phyloP scores from a whole-genome alignment of 345 rosid species.

The Geranium rotundifolium region DNA sequence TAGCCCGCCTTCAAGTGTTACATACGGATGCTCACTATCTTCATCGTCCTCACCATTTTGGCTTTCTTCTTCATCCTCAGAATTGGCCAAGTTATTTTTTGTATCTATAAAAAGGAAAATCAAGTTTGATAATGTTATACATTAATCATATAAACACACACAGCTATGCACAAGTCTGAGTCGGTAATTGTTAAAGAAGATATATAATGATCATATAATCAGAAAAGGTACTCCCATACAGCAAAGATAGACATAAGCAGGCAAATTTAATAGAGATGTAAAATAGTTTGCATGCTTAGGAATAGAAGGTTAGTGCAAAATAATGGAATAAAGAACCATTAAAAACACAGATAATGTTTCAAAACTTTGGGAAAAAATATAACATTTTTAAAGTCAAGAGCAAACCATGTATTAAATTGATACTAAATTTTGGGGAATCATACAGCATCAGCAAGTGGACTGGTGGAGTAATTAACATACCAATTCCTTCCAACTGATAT shows the following conservation, averaged over 20 bases:
- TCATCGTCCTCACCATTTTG: conserved; percentile 42
- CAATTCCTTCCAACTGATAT: conserved; percentile 30
- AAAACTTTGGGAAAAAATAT: too few species aligned
- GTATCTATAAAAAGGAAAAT: conserved; percentile 29
- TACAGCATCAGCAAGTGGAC: neutral
- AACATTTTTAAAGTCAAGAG: neutral
- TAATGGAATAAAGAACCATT: too few species aligned
- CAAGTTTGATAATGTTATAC: neutral
- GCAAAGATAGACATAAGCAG: too few species aligned
- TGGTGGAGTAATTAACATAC: conserved; percentile 29
- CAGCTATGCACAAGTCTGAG: neutral
- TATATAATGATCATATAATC: neutral
- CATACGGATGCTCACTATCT: conserved; percentile 31
- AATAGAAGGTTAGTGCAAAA: too few species aligned
- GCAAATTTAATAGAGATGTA: too few species aligned
- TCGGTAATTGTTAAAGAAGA: conserved; percentile 7
- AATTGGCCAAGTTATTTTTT: conserved; percentile 24
- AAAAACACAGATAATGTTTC: too few species aligned
- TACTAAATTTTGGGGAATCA: conserved; percentile 3
- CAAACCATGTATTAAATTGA: too few species aligned
- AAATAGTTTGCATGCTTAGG: too few species aligned
- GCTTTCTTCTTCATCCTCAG: conserved; percentile 46
- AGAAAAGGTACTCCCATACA: too few species aligned
- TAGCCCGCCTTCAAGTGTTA: conserved; percentile 76
- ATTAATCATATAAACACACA: too few species aligned